A percentile compares a stretch with the other conserved stretches of the same genome.
phyloP scores from a whole-genome alignment of 768 basidiomycete species.

The Tylopilus plumbeoviolaceoides region DNA sequence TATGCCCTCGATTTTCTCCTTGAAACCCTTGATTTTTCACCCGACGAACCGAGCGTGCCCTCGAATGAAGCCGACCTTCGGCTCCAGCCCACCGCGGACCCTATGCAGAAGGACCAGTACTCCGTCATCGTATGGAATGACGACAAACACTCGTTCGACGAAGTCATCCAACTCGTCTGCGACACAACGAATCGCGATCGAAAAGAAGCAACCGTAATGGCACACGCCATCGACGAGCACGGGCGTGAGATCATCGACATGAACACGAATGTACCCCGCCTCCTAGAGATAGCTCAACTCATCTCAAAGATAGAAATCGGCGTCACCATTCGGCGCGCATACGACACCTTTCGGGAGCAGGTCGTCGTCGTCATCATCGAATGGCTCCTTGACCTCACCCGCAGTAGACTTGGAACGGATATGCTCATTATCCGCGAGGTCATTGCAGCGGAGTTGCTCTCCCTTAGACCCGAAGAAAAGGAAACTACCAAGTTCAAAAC shows the following conservation, averaged over 20 bases:
- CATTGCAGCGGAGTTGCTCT: conserved; percentile 65
- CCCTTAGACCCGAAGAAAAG: conserved; percentile 41
- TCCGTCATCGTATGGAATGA: conserved; percentile 93
- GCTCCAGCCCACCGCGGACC: conserved; percentile 71
- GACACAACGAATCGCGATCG: conserved; percentile 48
- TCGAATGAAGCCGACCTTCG: conserved; percentile 64
- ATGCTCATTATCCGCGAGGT: conserved; percentile 66
- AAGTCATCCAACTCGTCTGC: conserved; percentile 71
- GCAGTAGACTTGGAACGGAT: conserved; percentile 65
- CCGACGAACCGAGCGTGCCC: conserved; percentile 71
- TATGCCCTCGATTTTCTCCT: conserved; percentile 82
- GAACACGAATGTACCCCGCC: conserved; percentile 44
- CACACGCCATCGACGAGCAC: conserved; percentile 64
- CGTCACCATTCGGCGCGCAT: conserved; percentile 81
- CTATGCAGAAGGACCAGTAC: conserved; percentile 74
- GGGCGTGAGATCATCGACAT: conserved; percentile 86
- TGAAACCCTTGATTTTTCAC: conserved; percentile 77
- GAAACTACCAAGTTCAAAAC: conserved; percentile 45
- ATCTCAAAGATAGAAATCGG: conserved; percentile 88
- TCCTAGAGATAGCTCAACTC: conserved; percentile 75
- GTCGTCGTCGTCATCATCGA: conserved; percentile 79
- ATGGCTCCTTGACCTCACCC: conserved; percentile 79
- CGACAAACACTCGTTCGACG: conserved; percentile 92
- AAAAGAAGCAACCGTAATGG: conserved; percentile 55
- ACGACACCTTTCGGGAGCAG: conserved; percentile 88